Evolutionary conservation across 1,139 yeast genomes (phyloP), one percentile per base, ranked within the genome.

Genomic region (Nakaseomyces delphensis): DNA sequence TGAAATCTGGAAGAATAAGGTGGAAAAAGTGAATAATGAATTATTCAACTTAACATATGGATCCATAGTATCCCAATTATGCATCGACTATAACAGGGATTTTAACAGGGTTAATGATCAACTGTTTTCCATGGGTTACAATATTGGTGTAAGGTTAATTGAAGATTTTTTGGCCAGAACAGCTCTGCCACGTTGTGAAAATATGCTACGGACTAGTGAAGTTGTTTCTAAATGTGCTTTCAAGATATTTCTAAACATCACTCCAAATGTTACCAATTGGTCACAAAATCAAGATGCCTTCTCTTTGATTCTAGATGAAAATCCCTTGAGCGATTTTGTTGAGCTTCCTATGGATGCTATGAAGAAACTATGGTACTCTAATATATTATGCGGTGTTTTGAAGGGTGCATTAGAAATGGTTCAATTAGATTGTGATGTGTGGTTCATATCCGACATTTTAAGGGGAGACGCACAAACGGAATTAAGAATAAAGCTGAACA

Each of bases 381-480:
- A 91, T 57, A 74, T 91, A 3, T 67, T 87, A 31, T 84, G 93
- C 51, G 99, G 99, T 13, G 93, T 91, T 2, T 65, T 91, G 43
- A 74, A 86, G 44, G 97, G 98, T 3, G 91, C 96, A 0, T 66
- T 91, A 45, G 96, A 89, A 56, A 89, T 89, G 97, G 95, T 91
- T 2, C 98, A 91, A 60, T 67, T 91, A 55, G 95, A 89, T 48
- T 89, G 89, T 44, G 95, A 89, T 46, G 87, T 82, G 3, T 70
- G 68, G 53, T 91, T 89, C 61, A 75, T 85, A 3, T 77, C 80
- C 53, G 99, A 91, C 60, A 77, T 73, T 1, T 67, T 91, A 45
- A 75, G 89, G 48, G 98, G 97, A 0, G 93, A 87, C 53, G 80
- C 80, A 16, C 68, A 67, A 33, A 89, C 96, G 0, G 97, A 89